Percentiles rank a stretch among this genome's conserved stretches.
Evolutionary conservation across 768 basidiomycete genomes (phyloP).

Genomic region (Xerocomellus chrysenteron): DNA sequence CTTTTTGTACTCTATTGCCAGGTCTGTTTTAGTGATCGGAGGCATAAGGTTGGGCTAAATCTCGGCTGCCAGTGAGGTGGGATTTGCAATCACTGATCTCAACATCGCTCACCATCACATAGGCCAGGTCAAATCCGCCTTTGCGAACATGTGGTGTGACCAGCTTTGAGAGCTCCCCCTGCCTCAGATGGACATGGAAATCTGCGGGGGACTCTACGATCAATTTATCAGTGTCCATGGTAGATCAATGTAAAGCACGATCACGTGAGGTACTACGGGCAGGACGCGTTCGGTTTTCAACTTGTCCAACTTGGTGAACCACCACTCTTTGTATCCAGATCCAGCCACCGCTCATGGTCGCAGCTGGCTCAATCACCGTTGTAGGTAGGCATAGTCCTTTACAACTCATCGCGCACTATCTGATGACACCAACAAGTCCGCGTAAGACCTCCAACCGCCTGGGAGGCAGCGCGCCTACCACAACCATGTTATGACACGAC

Average conservation of each 20-base stretch:
- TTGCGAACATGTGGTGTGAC: conserved; percentile 87
- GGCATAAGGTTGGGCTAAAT: conserved; percentile 88
- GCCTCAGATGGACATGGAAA: conserved; percentile 96
- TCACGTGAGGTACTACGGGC: conserved; percentile 27
- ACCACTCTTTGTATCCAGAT: neutral
- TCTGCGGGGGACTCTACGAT: conserved; percentile 64
- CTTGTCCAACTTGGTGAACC: conserved; percentile 8
- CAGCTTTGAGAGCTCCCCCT: conserved; percentile 76
- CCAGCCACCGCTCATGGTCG: conserved; percentile 53
- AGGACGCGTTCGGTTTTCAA: conserved; percentile 34
- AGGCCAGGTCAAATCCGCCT: conserved; percentile 90
- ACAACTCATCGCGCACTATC: neutral
- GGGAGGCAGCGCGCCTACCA: conserved; percentile 84
- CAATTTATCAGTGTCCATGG: conserved; percentile 26
- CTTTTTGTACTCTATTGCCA: conserved; percentile 78
- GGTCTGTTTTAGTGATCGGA: conserved; percentile 78
- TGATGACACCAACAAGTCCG: conserved; percentile 58
- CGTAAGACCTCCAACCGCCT: conserved; percentile 81
- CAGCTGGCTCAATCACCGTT: conserved; percentile 85
- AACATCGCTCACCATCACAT: conserved; percentile 79
- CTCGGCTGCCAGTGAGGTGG: conserved; percentile 12
- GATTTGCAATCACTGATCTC: conserved; percentile 3
- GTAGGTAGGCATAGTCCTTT: conserved; percentile 51
- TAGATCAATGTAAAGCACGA: conserved; percentile 18
- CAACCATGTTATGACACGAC: conserved; percentile 67